Base-by-base conservation (phyloP, 805 yeast species). In the Suhomyces faveliae region DNA sequence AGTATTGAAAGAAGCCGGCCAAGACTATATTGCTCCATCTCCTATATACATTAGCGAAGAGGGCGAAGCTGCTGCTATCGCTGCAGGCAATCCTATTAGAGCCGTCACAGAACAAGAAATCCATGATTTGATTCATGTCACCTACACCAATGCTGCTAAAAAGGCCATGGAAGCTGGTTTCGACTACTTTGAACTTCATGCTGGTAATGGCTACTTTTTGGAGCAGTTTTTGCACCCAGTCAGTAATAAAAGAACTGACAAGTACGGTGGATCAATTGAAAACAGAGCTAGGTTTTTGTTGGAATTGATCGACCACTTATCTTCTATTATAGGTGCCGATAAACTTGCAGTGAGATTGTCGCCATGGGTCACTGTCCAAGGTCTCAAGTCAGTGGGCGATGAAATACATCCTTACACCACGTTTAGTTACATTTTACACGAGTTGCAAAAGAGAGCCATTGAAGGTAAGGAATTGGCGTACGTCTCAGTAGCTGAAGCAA, bases 91-190 rank as follows among this genome's bases (percentile, higher is more conserved):
- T 52, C 61, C 58, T 24, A 56, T 58, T 50, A 25, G 71, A 62
- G 60, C 61, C 10, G 53, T 59, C 39, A 53, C 61, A n/a, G 47
- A 17, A 19, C 62, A 52, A 17, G 77, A 75, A 45, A 60, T 81
- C 53, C 63, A 74, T 43, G 67, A 71, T 45, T 68, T 68, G 48
- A 65, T 55, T 73, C 20, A 51, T 23, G 39, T 64, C 35, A 71
- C 72, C 40, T 81, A 61, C 54, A 77, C 70, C 8, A 51, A 54
- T 2, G 79, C 81, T 35, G 82, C 85, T 5, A 63, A 62, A 47
- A 60, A 59, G 23, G 62, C 74, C 13, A 44, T 70, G 19, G 52
- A 57, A 9, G 71, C 71, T 15, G 76, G 75, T 0, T 71, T 67
- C 48, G 78, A 73, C 49, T 63, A 60, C 41, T 54, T 73, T 13